Conservation (phyloP, 2,329 filamentous ascomycete genomes). For the Paraconiothyrium sp. region DNA sequence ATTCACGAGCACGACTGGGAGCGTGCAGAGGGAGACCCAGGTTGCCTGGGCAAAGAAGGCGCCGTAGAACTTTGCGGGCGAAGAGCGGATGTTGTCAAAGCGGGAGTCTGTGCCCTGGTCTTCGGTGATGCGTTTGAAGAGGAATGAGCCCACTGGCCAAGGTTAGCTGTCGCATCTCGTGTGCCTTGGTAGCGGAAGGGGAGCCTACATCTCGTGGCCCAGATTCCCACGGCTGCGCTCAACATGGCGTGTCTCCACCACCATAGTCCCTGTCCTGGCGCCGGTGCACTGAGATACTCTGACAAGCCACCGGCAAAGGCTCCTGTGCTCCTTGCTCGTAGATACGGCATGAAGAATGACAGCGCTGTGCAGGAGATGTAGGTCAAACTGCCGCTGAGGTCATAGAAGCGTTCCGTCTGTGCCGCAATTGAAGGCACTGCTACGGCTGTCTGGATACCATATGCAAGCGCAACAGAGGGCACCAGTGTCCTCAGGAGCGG, state of each 20-base stretch:
- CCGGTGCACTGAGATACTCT: slow-evolving; percentile 37
- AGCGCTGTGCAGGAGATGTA: slow-evolving; percentile 72
- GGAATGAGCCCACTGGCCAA: slow-evolving; percentile 67
- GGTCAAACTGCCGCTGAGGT: slow-evolving; percentile 72
- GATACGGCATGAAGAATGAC: slow-evolving; percentile 68
- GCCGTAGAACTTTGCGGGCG: slow-evolving; percentile 62
- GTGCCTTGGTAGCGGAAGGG: background rate
- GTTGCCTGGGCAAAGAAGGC: slow-evolving; percentile 70
- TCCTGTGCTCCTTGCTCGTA: slow-evolving; percentile 64
- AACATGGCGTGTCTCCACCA: slow-evolving; percentile 71
- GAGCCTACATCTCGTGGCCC: slow-evolving; percentile 67
- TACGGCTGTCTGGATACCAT: slow-evolving; percentile 69
- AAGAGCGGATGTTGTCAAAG: slow-evolving; percentile 64
- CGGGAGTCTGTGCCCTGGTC: slow-evolving; percentile 68
- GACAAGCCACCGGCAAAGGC: slow-evolving; percentile 48
- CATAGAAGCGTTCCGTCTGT: slow-evolving; percentile 73
- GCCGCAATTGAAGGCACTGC: slow-evolving; percentile 69
- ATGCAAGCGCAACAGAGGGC: slow-evolving; percentile 69
- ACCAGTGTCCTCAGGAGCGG: slow-evolving; percentile 71
- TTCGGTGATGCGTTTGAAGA: slow-evolving; percentile 68
- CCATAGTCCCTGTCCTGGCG: slow-evolving; percentile 39
- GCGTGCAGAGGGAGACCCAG: slow-evolving; percentile 73
- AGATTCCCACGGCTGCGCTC: slow-evolving; percentile 66
- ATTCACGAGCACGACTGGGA: slow-evolving; percentile 72
- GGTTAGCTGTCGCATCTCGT: background rate